Base-by-base conservation (phyloP, 1,284 basidiomycete species). In the Leucoagaricus sp. region DNA sequence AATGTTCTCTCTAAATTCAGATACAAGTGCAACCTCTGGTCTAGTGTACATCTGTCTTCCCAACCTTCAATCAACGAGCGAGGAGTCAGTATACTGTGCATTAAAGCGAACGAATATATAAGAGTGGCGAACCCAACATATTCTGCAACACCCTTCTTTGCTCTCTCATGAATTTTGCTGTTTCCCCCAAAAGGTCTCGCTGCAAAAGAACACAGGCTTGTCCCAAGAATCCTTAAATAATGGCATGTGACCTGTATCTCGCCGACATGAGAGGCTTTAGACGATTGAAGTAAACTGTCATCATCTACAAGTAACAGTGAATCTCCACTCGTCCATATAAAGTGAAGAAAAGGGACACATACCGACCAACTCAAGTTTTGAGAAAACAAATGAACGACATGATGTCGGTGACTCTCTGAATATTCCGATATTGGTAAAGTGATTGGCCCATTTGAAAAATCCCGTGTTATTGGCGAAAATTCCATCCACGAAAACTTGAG, bases 281-380 rank as follows among this genome's bases (percentile, higher is more conserved):
- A n/a, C 4, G 36, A 21, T 19, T 13, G 1, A 28, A 51, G 49
- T 10, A 41, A 25, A 4, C 4, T n/a, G 34, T 40, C 49, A 29
- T 51, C 49, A 29, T 51, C 49, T 34, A 36, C n/a, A 29, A 28
- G 15, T 13, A 13, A n/a, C n/a, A 15, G 4, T 19, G 13, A 12
- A 36, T 38, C 17, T 8, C 6, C 12, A 12, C 8, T 3, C n/a
- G 34, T 7, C 17, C n/a, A n/a, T n/a, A n/a, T n/a, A 7, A 40
- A 44, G 12, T 7, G 13, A 10, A 38, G 17, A 4, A 38, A 6
- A 8, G 17, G 31, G 15, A 1, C 10, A n/a, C 50, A 8, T 19
- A 52, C 50, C 50, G 12, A 52, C 40, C 23, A 52, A 19, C 13
- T 52, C 50, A n/a, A 52, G n/a, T 17, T 44, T 44, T 7, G 50